Base-by-base conservation (phyloP, 768 basidiomycete genomes). In the button mushroom (Agaricus bisporus) region DNA sequence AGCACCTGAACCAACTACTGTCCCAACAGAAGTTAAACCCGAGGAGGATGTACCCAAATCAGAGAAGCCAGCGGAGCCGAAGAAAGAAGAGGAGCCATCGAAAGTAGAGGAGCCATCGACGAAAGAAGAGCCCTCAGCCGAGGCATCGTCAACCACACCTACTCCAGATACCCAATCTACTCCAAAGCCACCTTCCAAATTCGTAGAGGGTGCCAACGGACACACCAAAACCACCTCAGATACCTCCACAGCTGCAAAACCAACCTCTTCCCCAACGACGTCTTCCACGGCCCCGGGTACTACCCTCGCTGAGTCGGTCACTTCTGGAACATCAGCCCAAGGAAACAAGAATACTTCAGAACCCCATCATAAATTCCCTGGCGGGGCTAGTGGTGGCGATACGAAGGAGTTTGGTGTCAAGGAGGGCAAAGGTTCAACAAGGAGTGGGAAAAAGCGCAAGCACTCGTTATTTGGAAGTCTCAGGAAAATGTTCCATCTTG, bases 391-490 rank as follows among this genome's bases (percentile, higher is more conserved):
- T 26, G 18, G 39, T n/a, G 42, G 42, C 12, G 22, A 14, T n/a
- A 43, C 38, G 7, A 14, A 41, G 11, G 50, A 51, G 32, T 35
- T 35, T 18, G 41, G 41, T 10, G 50, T 25, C 12, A 20, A 41
- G 17, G 45, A 54, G 18, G 44, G 45, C 17, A 47, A 32, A 26
- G 37, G 26, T 6, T 68, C 73, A 1, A 49, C 59, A n/a, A 65
- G 11, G 32, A 32, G 32, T 11, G 32, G 63, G 14, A 70, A 75
- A 54, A 82, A 81, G 62, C 70, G 71, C 42, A 63, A 25, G 20
- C 32, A 66, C 5, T 82, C 82, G 14, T 62, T 85, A 28, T 73
- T 86, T 49, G 75, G 75, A 22, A 83, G 73, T 59, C 37, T 79
- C 48, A 83, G 79, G 61, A 62, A 72, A 38, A 60, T 82, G 5